These are phyloP conservation scores for Zymoseptoria ardabiliae DNA, from an alignment of 2,329 filamentous ascomycete species.

Conservation along the genomic window DNA sequence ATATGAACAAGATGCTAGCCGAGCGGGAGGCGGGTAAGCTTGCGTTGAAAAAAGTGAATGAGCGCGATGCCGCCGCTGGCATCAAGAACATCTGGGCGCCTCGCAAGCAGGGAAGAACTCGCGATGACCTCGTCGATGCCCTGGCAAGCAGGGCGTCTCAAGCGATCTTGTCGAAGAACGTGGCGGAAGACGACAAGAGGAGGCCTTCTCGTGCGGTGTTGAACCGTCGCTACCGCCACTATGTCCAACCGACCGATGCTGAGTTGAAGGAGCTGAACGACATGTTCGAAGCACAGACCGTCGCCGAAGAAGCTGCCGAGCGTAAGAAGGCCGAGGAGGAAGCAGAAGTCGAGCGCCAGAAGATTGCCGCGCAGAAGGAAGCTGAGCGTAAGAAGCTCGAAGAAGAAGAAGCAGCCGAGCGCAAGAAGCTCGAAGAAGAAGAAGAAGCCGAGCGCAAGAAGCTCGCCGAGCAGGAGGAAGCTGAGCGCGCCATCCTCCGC, in stretches of 20 bases:
- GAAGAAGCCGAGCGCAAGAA: slow-evolving; percentile 3
- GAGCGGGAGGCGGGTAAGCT: background rate
- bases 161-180: background rate
- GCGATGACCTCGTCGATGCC: background rate
- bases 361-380: slow-evolving; percentile 4
- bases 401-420: slow-evolving; percentile 3
- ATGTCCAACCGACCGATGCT: slow-evolving; percentile 2
- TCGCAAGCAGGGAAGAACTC: slow-evolving; percentile 2
- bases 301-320: slow-evolving; percentile 3
- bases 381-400: slow-evolving; percentile 9
- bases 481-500: slow-evolving; percentile 1
- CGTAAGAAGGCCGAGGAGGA: slow-evolving; percentile 1
- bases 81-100: slow-evolving; percentile 7
- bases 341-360: slow-evolving; percentile 4
- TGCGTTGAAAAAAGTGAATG: slow-evolving; percentile 8
- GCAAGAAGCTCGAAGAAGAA: slow-evolving; percentile 8
- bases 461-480: slow-evolving; percentile 3
- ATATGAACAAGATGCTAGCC: slow-evolving; percentile 5
- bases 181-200: background rate
- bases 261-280: slow-evolving; percentile 4
- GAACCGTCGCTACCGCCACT: background rate
- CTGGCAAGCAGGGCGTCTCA: background rate
- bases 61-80: slow-evolving; percentile 8
- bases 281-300: background rate
- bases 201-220: background rate